Percentiles rank a stretch among this genome's conserved stretches.
Evolutionary conservation across 768 basidiomycete genomes (phyloP).

Genomic region (Suillus alpinus): DNA sequence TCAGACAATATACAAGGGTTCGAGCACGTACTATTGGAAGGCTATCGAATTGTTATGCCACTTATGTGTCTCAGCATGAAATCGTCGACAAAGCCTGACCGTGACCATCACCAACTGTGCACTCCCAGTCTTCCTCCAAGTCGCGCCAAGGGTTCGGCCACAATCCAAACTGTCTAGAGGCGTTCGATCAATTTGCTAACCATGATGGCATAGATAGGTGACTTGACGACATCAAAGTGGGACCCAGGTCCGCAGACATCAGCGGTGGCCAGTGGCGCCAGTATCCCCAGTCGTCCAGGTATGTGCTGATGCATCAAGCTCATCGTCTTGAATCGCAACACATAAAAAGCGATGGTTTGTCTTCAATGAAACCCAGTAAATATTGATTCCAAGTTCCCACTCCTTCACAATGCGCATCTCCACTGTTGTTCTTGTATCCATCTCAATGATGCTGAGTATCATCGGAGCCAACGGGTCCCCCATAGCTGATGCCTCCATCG

Average conservation of each 20-base stretch:
- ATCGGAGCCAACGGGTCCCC: not conserved
- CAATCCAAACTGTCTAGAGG: not conserved
- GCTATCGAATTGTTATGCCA: not conserved
- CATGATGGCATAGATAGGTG: not conserved
- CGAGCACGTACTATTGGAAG: not conserved
- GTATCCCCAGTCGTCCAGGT: not conserved
- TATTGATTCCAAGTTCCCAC: not conserved
- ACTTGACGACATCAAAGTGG: not conserved
- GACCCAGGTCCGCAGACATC: not conserved
- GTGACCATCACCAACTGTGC: not conserved
- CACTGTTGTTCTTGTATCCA: not conserved
- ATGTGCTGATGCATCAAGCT: not conserved
- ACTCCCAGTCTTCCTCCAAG: not conserved
- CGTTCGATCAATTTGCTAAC: not conserved
- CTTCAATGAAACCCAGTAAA: not conserved
- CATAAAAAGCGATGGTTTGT: not conserved
- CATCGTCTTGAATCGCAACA: too few relatives aligned
- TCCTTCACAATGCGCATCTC: not conserved
- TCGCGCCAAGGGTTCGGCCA: not conserved
- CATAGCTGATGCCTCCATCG: not conserved
- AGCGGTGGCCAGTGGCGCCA: not conserved
- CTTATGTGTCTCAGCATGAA: not conserved
- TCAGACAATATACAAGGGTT: not conserved
- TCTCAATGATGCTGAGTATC: not conserved
- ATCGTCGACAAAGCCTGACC: not conserved